These are phyloP conservation scores for Xylaria sp. DNA, from an alignment of 2,329 filamentous ascomycete genomes.

Conservation along the genomic window DNA sequence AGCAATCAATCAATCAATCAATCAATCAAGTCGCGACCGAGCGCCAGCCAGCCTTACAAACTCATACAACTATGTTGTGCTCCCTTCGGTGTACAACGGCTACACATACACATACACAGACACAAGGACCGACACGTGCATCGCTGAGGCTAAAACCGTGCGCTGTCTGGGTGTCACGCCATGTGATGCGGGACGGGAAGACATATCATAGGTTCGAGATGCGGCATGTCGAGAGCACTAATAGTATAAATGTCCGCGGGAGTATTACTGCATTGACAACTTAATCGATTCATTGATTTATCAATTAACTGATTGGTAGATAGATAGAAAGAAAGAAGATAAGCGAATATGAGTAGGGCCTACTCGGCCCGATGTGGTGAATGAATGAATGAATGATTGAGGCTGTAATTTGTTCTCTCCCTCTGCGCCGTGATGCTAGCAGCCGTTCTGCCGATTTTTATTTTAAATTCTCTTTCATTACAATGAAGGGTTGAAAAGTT, in stretches of 20 bases:
- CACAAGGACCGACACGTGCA: constrained; percentile 10
- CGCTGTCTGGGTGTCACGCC: not conserved
- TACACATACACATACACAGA: constrained; percentile 12
- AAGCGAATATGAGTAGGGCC: not conserved
- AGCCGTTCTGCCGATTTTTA: constrained; percentile 12
- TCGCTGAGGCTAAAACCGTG: not conserved
- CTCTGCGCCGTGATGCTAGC: not conserved
- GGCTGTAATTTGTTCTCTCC: not conserved
- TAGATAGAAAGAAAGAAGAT: not conserved
- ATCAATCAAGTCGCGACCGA: not conserved
- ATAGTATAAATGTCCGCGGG: not conserved
- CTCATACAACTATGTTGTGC: not conserved
- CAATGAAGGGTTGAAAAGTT: too few relatives aligned
- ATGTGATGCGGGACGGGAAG: not conserved
- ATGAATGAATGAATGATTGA: constrained; percentile 13
- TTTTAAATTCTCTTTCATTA: too few relatives aligned
- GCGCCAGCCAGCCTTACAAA: constrained; percentile 6
- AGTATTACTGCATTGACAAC: too few relatives aligned
- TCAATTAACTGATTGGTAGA: not conserved
- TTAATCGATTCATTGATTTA: not conserved
- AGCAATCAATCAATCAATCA: not conserved
- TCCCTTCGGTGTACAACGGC: constrained; percentile 3
- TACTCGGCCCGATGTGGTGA: constrained; percentile 26
- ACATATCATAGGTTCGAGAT: not conserved
- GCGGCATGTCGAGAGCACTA: not conserved